Evolutionary conservation across 2,329 filamentous ascomycete genomes (phyloP).

Genomic region (Chrysosphaeria jannelii): DNA sequence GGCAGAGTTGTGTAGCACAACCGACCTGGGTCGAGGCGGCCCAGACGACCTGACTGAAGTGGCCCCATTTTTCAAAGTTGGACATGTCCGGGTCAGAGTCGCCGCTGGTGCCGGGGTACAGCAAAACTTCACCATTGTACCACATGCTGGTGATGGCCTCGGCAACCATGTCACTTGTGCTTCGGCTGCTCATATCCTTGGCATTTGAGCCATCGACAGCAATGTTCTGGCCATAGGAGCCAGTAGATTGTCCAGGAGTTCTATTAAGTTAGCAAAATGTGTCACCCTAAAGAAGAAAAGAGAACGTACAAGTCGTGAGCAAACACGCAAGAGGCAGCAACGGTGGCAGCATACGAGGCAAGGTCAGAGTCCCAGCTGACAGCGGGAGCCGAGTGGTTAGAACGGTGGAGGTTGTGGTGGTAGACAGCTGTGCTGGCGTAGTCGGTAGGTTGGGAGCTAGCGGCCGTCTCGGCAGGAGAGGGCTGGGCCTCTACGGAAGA

Average conservation of each 20-base stretch:
- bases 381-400: slow-evolving; percentile 41
- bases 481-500: neutral
- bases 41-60: slow-evolving; percentile 54
- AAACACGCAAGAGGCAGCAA: slow-evolving; percentile 39
- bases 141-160: slow-evolving; percentile 51
- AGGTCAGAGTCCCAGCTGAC: slow-evolving; percentile 36
- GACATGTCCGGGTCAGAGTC: slow-evolving; percentile 23
- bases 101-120: slow-evolving; percentile 26
- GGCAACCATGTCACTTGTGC: slow-evolving; percentile 23
- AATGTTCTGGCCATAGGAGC: slow-evolving; percentile 75
- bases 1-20: slow-evolving; percentile 27
- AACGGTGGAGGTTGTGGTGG: slow-evolving; percentile 66
- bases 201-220: slow-evolving; percentile 25
- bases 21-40: slow-evolving; percentile 27
- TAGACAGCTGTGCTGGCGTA: slow-evolving; percentile 17
- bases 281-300: neutral
- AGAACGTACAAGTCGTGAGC: slow-evolving; percentile 41
- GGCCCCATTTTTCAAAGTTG: slow-evolving; percentile 37
- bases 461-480: neutral
- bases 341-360: slow-evolving; percentile 28
- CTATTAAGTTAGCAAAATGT: slow-evolving; percentile 8
- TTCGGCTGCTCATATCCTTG: slow-evolving; percentile 15
- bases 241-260: slow-evolving; percentile 21
- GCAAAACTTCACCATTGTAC: slow-evolving; percentile 52
- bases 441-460: slow-evolving; percentile 5